Conservation (phyloP, 495 filamentous ascomycete genomes). For the Xylaria intraflava region DNA sequence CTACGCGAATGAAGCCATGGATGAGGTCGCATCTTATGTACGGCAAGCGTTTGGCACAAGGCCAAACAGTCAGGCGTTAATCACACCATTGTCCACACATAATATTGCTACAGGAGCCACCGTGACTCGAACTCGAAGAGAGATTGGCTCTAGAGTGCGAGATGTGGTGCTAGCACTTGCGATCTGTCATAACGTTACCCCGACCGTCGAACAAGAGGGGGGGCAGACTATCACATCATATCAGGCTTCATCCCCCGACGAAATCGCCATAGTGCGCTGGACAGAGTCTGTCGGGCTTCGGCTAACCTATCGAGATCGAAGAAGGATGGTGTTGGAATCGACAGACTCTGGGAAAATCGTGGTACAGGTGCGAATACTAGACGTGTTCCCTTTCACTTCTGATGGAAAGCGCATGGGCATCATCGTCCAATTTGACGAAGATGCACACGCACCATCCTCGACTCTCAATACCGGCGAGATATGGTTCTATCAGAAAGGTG, state of each 20-base stretch:
- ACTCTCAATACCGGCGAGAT: slow-evolving; percentile 59
- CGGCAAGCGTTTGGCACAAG: slow-evolving; percentile 66
- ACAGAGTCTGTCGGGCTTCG: slow-evolving; percentile 88
- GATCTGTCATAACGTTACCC: slow-evolving; percentile 96
- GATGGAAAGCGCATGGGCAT: slow-evolving; percentile 99
- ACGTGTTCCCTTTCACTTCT: slow-evolving; percentile 96
- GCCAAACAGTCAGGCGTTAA: slow-evolving; percentile 38
- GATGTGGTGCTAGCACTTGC: slow-evolving; percentile 88
- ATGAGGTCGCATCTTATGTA: slow-evolving; percentile 83
- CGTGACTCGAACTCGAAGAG: slow-evolving; percentile 74
- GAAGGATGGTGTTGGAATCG: slow-evolving; percentile 72
- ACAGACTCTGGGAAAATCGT: slow-evolving; percentile 68
- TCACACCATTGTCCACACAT: slow-evolving; percentile 68
- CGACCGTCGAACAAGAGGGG: slow-evolving; percentile 75
- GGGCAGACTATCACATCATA: slow-evolving; percentile 76
- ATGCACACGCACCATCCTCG: slow-evolving; percentile 33
- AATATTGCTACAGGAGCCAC: slow-evolving; percentile 51
- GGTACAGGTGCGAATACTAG: slow-evolving; percentile 82
- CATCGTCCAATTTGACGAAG: slow-evolving; percentile 71
- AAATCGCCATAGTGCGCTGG: slow-evolving; percentile 96
- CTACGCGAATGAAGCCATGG: slow-evolving; percentile 97
- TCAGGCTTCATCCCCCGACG: slow-evolving; percentile 94
- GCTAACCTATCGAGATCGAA: slow-evolving; percentile 77
- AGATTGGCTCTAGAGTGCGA: slow-evolving; percentile 86
- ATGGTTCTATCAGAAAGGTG: slow-evolving; percentile 99